Conservation (phyloP, 2,329 filamentous ascomycete genomes). For the Trichophyton benhamiae region DNA sequence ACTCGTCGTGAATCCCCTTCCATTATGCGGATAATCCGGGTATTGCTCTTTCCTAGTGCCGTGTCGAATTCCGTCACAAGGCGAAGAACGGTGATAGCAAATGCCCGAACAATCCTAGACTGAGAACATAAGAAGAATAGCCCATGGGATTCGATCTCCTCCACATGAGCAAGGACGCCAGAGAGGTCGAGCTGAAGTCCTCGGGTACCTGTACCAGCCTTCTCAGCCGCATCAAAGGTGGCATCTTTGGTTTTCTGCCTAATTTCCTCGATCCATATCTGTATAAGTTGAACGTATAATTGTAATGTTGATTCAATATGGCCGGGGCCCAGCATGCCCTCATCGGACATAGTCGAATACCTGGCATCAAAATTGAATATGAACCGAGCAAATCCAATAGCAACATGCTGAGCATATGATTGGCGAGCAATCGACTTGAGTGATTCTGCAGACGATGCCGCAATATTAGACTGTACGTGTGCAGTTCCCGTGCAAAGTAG, state of each 20-base stretch:
- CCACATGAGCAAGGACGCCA: slow-evolving; percentile 81
- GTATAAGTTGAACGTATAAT: slow-evolving; percentile 82
- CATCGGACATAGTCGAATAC: slow-evolving; percentile 96
- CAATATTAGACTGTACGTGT: slow-evolving; percentile 86
- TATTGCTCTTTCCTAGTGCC: slow-evolving; percentile 68
- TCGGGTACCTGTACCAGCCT: slow-evolving; percentile 52
- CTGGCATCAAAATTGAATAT: slow-evolving; percentile 98
- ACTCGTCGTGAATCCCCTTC: slow-evolving; percentile 80
- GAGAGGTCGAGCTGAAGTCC: slow-evolving; percentile 73
- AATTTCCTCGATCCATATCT: slow-evolving; percentile 97
- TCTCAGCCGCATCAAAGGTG: slow-evolving; percentile 51
- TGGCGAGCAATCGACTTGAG: slow-evolving; percentile 91
- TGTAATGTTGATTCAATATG: slow-evolving; percentile 91
- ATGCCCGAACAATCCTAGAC: slow-evolving; percentile 74
- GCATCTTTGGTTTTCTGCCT: slow-evolving; percentile 70
- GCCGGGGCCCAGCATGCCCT: slow-evolving; percentile 82
- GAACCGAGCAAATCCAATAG: slow-evolving; percentile 89
- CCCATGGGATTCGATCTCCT: slow-evolving; percentile 92
- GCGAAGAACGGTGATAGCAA: slow-evolving; percentile 82
- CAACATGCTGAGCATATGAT: slow-evolving; percentile 85
- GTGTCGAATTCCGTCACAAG: slow-evolving; percentile 89
- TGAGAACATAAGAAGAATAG: slow-evolving; percentile 96
- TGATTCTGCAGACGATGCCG: slow-evolving; percentile 79
- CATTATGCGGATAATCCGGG: slow-evolving; percentile 78
- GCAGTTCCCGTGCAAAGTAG: slow-evolving; percentile 91